phyloP scores from a whole-genome alignment of 257 asterid genomes.

The Jaltomata sinuosa region DNA sequence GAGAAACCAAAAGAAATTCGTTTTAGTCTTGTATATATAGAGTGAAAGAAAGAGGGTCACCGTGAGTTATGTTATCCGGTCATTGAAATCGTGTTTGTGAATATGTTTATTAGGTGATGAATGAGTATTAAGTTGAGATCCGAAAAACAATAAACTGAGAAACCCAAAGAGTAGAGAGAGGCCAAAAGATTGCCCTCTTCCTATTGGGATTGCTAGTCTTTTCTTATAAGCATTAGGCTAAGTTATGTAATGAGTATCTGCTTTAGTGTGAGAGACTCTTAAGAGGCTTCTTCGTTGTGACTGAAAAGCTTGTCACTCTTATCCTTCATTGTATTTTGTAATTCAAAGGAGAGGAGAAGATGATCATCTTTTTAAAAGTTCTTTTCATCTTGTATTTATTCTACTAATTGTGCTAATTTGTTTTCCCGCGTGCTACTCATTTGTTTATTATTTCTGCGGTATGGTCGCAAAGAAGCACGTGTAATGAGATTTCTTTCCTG shows the following conservation, averaged over 20 bases:
- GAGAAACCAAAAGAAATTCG: background rate
- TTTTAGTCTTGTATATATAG: slow-evolving; percentile 20
- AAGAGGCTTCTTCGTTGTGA: slow-evolving; percentile 5
- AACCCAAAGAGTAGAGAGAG: slow-evolving; percentile 5
- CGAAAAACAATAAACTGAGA: slow-evolving; percentile 12
- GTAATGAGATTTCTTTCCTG: background rate
- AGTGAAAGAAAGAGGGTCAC: background rate
- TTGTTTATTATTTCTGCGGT: background rate
- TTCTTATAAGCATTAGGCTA: background rate
- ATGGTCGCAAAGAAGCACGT: background rate
- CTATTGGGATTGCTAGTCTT: background rate
- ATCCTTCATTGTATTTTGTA: slow-evolving; percentile 7
- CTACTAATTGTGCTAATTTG: background rate
- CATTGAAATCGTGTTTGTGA: background rate
- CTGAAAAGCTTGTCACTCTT: background rate
- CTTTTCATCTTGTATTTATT: background rate
- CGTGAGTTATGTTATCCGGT: background rate
- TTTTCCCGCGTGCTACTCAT: background rate
- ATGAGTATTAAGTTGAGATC: background rate
- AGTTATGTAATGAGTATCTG: background rate
- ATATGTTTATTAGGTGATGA: slow-evolving; percentile 14
- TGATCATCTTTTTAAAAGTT: background rate
- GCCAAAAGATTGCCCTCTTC: slow-evolving; percentile 1
- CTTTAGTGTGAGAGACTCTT: background rate
- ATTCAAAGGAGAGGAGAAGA: slow-evolving; percentile 1